Base-by-base conservation (phyloP, 2,329 filamentous ascomycete species). In the Calonectria pseudoturangicola region DNA sequence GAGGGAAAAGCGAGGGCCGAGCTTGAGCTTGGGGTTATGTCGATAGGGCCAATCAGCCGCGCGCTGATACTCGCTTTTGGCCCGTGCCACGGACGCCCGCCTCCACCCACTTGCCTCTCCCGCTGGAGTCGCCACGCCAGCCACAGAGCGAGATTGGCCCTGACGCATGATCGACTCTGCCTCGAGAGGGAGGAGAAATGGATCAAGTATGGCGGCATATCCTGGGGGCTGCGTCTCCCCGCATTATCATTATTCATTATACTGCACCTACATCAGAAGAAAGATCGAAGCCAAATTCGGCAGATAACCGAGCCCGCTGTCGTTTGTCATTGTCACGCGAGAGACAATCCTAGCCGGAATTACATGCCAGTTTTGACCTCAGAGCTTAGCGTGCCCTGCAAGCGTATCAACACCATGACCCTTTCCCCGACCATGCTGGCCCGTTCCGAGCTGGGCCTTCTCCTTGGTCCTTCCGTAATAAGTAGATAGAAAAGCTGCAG, bases 381-480 rank as follows among this genome's bases (percentile, higher is more conserved):
- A 3, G n/a, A 15, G 12, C 18, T 28, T 41, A 25, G 25, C 54
- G 36, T 12, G 21, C 12, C n/a, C 18, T 16, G 54, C 21, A 16
- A 21, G 54, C 21, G 2, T 60, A 60, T 60, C 54, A 39, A 27
- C 36, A 28, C 21, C n/a, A 13, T 12, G 6, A 41, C 27, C 33
- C 54, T 60, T 15, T 39, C 33, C 21, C 39, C 33, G 27, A 7
- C 21, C 21, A 25, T 27, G 18, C 21, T 60, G 54, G 21, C 8
- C 36, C 33, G 21, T 28, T 60, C 36, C 9, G 12, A 25, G 36
- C n/a, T 25, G 5, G 25, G 10, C 10, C 10, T 16, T 60, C 54
- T 60, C 54, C 54, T 27, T 60, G 39, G 16, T 27, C 54, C 33
- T 60, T 41, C 54, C 33, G 16, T 41, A 36, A 60, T 21, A 18